phyloP scores from a whole-genome alignment of 306 rosid genomes.

The Malus orientalis region DNA sequence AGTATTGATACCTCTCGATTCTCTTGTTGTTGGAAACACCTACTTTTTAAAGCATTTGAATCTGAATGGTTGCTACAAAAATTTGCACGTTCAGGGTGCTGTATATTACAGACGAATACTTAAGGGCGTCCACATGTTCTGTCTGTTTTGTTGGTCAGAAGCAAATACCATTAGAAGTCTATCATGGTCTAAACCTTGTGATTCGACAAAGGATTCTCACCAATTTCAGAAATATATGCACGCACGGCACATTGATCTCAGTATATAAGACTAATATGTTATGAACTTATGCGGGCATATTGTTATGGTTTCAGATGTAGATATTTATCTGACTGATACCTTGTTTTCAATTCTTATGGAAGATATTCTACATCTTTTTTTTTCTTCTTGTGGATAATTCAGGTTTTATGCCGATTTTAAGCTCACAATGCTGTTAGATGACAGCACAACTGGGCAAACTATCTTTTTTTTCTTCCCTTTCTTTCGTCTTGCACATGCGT shows the following conservation, averaged over 20 bases:
- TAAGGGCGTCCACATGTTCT: neutral
- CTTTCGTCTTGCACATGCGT: neutral
- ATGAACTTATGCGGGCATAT: neutral
- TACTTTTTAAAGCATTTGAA: neutral
- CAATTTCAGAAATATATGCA: neutral
- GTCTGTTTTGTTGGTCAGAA: neutral
- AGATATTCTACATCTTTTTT: neutral
- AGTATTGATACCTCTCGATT: neutral
- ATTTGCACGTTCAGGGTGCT: neutral
- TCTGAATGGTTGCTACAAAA: neutral
- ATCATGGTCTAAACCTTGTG: neutral
- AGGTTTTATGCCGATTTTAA: neutral
- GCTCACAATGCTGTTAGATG: neutral
- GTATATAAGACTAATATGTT: neutral
- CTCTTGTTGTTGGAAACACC: neutral
- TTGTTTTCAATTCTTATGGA: neutral
- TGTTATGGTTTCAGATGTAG: conserved; percentile 7
- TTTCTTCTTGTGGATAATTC: neutral
- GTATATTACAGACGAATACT: neutral
- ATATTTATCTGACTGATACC: neutral
- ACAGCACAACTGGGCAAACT: neutral
- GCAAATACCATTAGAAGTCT: neutral
- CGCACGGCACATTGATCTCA: neutral
- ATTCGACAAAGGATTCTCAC: neutral
- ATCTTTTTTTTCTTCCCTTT: neutral